A percentile compares a stretch with the other conserved stretches of the same genome.
phyloP scores from a whole-genome alignment of 345 rosid genomes.

The Physaria fendleri region DNA sequence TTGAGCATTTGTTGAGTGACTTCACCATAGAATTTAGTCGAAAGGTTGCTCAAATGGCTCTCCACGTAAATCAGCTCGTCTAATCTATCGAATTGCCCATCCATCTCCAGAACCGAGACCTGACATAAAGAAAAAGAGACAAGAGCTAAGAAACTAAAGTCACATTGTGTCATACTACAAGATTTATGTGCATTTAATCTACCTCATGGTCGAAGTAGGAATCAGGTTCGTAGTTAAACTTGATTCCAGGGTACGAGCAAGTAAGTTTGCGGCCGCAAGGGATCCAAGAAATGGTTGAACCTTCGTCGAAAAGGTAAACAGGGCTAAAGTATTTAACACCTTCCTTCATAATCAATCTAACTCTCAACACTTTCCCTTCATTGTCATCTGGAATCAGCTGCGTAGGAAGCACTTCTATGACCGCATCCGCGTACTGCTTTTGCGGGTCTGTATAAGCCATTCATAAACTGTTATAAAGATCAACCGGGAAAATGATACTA shows the following conservation, averaged over 20 bases:
- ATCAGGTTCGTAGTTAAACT: conserved; percentile 75
- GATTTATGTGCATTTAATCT: background rate
- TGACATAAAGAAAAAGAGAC: conserved; percentile 11
- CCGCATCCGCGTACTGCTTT: conserved; percentile 91
- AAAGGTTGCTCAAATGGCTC: conserved; percentile 89
- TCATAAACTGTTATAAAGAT: background rate
- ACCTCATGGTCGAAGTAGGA: conserved; percentile 83
- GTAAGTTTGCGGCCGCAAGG: conserved; percentile 98
- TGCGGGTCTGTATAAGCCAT: conserved; percentile 67
- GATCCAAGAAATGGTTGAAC: conserved; percentile 84
- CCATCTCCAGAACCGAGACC: conserved; percentile 97
- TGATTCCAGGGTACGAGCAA: conserved; percentile 97
- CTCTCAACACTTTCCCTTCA: conserved; percentile 90
- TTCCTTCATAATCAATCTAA: conserved; percentile 91
- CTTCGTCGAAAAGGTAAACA: conserved; percentile 90
- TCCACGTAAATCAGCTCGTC: conserved; percentile 95
- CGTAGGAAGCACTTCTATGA: conserved; percentile 88
- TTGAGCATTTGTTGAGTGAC: conserved; percentile 95
- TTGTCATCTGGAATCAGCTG: conserved; percentile 82
- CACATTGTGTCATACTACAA: background rate
- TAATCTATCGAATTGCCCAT: conserved; percentile 89
- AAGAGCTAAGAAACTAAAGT: background rate
- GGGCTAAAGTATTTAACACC: conserved; percentile 84
- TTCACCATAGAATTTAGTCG: conserved; percentile 91
- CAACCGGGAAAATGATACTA: background rate